phyloP scores from a whole-genome alignment of 768 basidiomycete species.

The Cytidiella melzeri region DNA sequence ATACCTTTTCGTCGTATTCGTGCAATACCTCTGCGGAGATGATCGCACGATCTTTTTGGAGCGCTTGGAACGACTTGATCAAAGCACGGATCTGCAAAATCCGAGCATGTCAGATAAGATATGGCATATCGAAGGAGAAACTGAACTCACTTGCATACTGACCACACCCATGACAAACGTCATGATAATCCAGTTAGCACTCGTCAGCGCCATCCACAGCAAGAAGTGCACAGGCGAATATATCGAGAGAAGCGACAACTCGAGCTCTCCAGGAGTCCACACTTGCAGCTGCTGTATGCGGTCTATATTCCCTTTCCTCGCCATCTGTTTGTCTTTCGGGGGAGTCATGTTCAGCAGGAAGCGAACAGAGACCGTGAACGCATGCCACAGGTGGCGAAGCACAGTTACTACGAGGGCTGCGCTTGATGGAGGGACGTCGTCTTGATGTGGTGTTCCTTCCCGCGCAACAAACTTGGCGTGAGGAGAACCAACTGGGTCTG shows the following conservation, averaged over 20 bases:
- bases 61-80: constrained; percentile 49
- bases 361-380: constrained; percentile 51
- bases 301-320: constrained; percentile 8
- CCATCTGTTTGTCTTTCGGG: constrained; percentile 26
- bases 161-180: constrained; percentile 61
- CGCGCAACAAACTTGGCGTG: constrained; percentile 61
- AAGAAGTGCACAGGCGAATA: constrained; percentile 77
- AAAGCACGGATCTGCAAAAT: constrained; percentile 40
- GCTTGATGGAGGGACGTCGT: constrained; percentile 6
- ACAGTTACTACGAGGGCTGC: constrained; percentile 26
- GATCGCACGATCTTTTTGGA: constrained; percentile 71
- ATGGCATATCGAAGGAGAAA: not conserved
- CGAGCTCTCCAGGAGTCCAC: constrained; percentile 72
- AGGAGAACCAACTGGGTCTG: constrained; percentile 63
- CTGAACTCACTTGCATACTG: constrained; percentile 54
- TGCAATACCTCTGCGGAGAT: constrained; percentile 76
- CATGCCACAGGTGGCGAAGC: constrained; percentile 37
- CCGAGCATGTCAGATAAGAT: not conserved
- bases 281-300: constrained; percentile 73
- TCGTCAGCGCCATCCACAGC: constrained; percentile 64
- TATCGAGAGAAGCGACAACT: constrained; percentile 60
- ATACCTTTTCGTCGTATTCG: constrained; percentile 76
- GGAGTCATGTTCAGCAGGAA: constrained; percentile 62
- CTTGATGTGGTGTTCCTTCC: constrained; percentile 11
- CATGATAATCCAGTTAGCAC: constrained; percentile 74